Evolutionary conservation across 1,139 yeast species (phyloP).

Genomic region (Suhomyces taliae): DNA sequence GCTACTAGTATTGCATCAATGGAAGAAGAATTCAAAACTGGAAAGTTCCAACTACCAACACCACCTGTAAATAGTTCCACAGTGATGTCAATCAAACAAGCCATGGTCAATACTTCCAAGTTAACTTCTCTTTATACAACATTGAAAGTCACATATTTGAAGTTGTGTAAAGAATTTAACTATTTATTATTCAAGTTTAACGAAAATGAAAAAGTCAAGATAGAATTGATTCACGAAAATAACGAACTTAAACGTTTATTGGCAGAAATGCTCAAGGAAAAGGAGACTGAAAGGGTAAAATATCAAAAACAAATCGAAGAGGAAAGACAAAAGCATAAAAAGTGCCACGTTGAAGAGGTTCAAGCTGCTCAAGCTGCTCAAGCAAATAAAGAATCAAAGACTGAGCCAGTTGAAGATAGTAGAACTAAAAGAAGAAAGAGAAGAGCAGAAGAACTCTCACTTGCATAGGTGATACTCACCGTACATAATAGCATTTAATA

Average conservation of each 20-base stretch:
- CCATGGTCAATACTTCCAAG: slow-evolving; percentile 30
- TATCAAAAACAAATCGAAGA: slow-evolving; percentile 10
- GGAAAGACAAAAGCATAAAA: slow-evolving; percentile 17
- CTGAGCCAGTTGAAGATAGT: neutral
- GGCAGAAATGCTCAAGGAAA: slow-evolving; percentile 27
- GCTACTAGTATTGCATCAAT: slow-evolving; percentile 15
- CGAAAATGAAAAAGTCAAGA: slow-evolving; percentile 35
- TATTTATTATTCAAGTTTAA: slow-evolving; percentile 35
- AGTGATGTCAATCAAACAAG: slow-evolving; percentile 25
- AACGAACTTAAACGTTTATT: slow-evolving; percentile 31
- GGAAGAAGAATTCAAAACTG: slow-evolving; percentile 12
- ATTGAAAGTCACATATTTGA: slow-evolving; percentile 34
- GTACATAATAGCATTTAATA: neutral
- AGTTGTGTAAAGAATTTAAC: slow-evolving; percentile 39
- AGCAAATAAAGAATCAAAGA: neutral
- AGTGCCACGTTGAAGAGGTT: neutral
- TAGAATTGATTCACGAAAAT: slow-evolving; percentile 37
- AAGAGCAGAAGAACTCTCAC: slow-evolving; percentile 3
- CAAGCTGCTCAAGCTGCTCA: neutral
- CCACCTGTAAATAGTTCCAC: slow-evolving; percentile 20
- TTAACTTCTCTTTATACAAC: slow-evolving; percentile 32
- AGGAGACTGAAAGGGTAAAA: slow-evolving; percentile 16
- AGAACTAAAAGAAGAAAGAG: slow-evolving; percentile 7
- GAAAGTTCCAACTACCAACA: neutral
- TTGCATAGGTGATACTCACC: neutral